These are phyloP conservation scores for Peziza echinospora DNA, from an alignment of 495 filamentous ascomycete genomes.

Conservation along the genomic window DNA sequence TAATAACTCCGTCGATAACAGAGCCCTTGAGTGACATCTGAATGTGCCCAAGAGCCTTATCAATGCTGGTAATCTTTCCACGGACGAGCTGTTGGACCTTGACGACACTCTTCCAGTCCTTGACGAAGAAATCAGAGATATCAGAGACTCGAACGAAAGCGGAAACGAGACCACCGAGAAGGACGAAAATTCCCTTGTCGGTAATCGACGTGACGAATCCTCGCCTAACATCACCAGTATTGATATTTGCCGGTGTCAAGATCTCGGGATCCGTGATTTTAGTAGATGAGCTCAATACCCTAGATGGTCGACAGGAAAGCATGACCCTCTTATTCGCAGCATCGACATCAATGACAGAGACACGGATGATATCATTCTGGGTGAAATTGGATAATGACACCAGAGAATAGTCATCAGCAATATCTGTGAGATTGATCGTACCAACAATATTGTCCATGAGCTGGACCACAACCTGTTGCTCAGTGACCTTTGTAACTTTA, in stretches of 20 bases:
- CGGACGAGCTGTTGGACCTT: slow-evolving; percentile 72
- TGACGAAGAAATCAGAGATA: slow-evolving; percentile 73
- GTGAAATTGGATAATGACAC: slow-evolving; percentile 34
- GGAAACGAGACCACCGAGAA: slow-evolving; percentile 54
- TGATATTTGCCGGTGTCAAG: slow-evolving; percentile 41
- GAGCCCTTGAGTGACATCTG: slow-evolving; percentile 77
- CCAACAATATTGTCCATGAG: slow-evolving; percentile 56
- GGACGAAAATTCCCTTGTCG: slow-evolving; percentile 68
- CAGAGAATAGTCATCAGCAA: slow-evolving; percentile 65
- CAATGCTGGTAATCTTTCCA: slow-evolving; percentile 52
- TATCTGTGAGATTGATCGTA: slow-evolving; percentile 51
- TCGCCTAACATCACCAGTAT: slow-evolving; percentile 56
- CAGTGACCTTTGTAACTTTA: slow-evolving; percentile 67
- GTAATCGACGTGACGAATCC: slow-evolving; percentile 76
- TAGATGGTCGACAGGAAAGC: slow-evolving; percentile 68
- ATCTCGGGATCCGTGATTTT: slow-evolving; percentile 68
- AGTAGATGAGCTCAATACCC: slow-evolving; percentile 65
- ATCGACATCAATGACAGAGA: slow-evolving; percentile 64
- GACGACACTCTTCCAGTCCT: slow-evolving; percentile 86
- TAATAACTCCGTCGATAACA: slow-evolving; percentile 46
- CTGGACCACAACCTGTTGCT: slow-evolving; percentile 61
- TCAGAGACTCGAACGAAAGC: slow-evolving; percentile 67
- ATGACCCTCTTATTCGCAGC: slow-evolving; percentile 57
- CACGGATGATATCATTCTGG: slow-evolving; percentile 69
- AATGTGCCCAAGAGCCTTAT: slow-evolving; percentile 41